Base-by-base conservation (phyloP, 768 basidiomycete genomes). In the Tulasnella sp. region DNA sequence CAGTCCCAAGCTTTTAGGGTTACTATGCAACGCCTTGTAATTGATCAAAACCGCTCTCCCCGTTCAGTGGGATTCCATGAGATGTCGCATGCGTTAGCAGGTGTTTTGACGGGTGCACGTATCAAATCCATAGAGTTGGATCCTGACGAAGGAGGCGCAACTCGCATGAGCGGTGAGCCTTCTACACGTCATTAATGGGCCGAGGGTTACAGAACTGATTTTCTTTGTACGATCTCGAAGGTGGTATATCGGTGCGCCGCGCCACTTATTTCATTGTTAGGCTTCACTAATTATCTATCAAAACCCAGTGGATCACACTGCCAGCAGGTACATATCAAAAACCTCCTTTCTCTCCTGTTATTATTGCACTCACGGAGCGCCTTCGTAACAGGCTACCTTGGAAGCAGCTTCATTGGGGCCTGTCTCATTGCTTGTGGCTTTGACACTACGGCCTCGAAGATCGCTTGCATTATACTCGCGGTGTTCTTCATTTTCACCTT, bases 41-140 rank as follows among this genome's bases (percentile, higher is more conserved):
- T 23, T 11, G 24, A 10, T 50, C 11, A 15, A 11, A 23, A 23
- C 41, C 10, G 10, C 48, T 53, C 19, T 58, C 21, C 27, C 55
- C 26, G 43, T 23, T 3, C 23, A 49, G 89, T 92, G 49, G 89
- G 89, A 50, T 90, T 92, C 68, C 89, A 92, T 71, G 89, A 92
- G 87, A 87, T 91, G 86, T 88, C 86, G 77, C 89, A 93, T 70
- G 89, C 89, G 4, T 65, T 91, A 56, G 73, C 81, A 47, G 89
- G 89, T 45, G 72, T 92, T 29, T 74, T 93, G 30, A 93, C 89
- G 17, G 89, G 89, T 64, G 89, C 89, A n/a, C 80, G 71, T 34
- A 90, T 93, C 43, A 81, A 90, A 66, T 88, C 86, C 13, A 85
- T 93, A 50, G 82, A 89, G 67, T 79, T 93, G 13, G 89, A 93